A percentile compares a stretch with the other conserved stretches of the same genome.
phyloP scores from a whole-genome alignment of 768 basidiomycete species.

The Suillus subluteus region DNA sequence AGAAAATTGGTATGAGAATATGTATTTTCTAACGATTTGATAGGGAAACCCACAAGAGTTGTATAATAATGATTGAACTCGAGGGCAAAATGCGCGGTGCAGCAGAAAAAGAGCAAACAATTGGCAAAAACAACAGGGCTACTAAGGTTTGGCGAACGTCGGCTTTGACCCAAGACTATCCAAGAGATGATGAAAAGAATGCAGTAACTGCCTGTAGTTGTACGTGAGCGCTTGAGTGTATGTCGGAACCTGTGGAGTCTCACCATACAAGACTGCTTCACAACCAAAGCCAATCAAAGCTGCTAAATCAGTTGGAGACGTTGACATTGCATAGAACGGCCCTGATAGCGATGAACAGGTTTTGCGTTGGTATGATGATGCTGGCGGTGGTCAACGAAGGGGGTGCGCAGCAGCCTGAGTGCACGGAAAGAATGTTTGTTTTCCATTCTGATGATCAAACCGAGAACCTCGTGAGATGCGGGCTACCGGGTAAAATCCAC shows the following conservation, averaged over 20 bases:
- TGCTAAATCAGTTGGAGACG: constrained; percentile 33
- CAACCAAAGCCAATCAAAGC: constrained; percentile 41
- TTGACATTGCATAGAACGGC: constrained; percentile 19
- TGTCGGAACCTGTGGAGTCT: background rate
- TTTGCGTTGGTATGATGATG: background rate
- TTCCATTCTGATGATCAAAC: constrained; percentile 1
- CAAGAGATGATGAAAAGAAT: constrained; percentile 35
- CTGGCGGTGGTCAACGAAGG: background rate
- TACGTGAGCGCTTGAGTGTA: constrained; percentile 16
- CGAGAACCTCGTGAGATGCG: constrained; percentile 3
- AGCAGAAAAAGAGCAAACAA: constrained; percentile 35
- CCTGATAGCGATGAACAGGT: background rate
- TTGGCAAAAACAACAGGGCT: constrained; percentile 34
- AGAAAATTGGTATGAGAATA: constrained; percentile 9
- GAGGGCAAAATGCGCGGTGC: constrained; percentile 36
- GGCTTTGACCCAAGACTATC: constrained; percentile 25
- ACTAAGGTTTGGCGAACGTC: constrained; percentile 15
- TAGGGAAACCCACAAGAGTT: constrained; percentile 32
- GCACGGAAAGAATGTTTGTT: constrained; percentile 4
- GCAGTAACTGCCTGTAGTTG: constrained; percentile 17
- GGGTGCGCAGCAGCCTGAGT: background rate
- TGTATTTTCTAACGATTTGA: constrained; percentile 1
- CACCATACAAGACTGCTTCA: constrained; percentile 42
- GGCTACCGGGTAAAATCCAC: background rate
- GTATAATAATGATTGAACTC: constrained; percentile 41